phyloP scores from a whole-genome alignment of 306 rosid genomes.

The Mimosa bimucronata region DNA sequence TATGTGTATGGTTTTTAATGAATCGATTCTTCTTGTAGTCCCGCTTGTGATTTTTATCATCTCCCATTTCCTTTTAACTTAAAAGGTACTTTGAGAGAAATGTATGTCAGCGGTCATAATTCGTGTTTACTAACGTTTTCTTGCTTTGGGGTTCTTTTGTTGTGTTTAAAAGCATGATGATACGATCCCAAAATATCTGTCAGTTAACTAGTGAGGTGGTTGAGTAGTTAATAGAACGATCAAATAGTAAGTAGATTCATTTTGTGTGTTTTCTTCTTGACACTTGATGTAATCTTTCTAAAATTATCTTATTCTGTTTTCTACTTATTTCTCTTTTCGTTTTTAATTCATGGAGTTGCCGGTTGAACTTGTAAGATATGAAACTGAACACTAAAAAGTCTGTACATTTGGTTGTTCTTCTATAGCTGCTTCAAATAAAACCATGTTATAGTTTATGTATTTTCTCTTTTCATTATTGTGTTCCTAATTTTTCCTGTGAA shows the following conservation, averaged over 20 bases:
- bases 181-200: background rate
- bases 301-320: background rate
- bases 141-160: slow-evolving; percentile 6
- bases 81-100: background rate
- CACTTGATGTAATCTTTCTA: background rate
- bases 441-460: background rate
- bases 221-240: background rate
- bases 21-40: background rate
- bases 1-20: background rate
- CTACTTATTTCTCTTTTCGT: background rate
- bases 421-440: background rate
- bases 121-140: background rate
- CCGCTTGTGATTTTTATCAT: background rate
- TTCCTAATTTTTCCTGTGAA: background rate
- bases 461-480: background rate
- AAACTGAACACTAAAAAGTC: background rate
- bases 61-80: background rate
- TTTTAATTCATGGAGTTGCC: background rate
- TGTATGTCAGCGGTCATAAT: slow-evolving; percentile 1
- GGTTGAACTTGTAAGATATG: background rate
- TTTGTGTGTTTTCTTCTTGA: background rate
- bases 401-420: slow-evolving; percentile 7
- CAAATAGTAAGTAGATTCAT: background rate
- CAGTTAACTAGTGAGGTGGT: background rate
- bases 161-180: background rate